Evolutionary conservation across 2,329 filamentous ascomycete genomes (phyloP), one percentile per base, ranked within the genome.

Genomic region (Trichoderma simmonsii): DNA sequence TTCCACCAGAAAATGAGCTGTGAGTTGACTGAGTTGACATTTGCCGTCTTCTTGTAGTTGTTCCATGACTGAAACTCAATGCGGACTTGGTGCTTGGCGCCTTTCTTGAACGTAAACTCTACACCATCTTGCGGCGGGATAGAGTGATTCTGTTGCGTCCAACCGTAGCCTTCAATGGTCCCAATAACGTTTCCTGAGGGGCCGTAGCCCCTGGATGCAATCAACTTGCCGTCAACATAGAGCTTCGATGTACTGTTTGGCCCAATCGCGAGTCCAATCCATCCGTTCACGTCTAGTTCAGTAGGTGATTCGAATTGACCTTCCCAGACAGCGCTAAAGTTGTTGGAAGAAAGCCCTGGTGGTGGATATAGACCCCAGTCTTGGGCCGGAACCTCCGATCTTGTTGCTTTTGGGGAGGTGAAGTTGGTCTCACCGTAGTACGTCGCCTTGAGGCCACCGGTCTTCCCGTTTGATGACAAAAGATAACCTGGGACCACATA

Each of bases 1-100:
- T 72, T 72, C 71, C 71, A 72, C 71, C 71, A 72, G n/a, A 72
- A 54, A 6, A 72, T 32, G n/a, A 72, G 65, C 28, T 72, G 71
- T 4, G 71, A 72, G 34, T 72, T 72, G 26, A 72, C 66, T 1
- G 71, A 72, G n/a, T 72, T 72, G 66, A 72, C 54, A 21, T 72
- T 72, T 36, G 71, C 71, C 3, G 71, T 60, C 51, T 72, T 72
- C 30, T 72, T 72, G 26, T 48, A 64, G 26, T 72, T 70, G 34
- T 72, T 72, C 71, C 66, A 70, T 2, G 71, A 54, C 26, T 72
- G 71, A 8, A 72, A 70, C 28, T 72, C 71, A 9, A 72, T 72
- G 3, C 66, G 66, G 3, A 72, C 43, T 12, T 64, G 48, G 12
- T 72, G 34, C 7, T 48, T 70, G 3, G 71, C 60, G 1, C 48